These are phyloP conservation scores for Alternaria conjuncta DNA, from an alignment of 2,329 filamentous ascomycete genomes.

Conservation along the genomic window DNA sequence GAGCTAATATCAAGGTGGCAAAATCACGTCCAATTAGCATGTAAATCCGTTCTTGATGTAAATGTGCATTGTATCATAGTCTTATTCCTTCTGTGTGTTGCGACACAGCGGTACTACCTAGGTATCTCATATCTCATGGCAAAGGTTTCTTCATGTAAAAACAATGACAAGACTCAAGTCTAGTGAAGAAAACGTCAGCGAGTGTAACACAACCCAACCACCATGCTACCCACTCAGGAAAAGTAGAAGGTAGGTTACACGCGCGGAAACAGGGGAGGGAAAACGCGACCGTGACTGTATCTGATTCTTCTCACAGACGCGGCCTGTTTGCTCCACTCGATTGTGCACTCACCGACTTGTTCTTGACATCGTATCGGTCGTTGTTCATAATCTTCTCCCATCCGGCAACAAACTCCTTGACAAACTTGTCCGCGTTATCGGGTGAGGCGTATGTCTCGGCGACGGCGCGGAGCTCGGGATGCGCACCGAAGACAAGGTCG, in stretches of 20 bases:
- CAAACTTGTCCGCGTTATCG: constrained; percentile 69
- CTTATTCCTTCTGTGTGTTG: neutral
- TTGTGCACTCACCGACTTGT: constrained; percentile 40
- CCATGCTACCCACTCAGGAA: constrained; percentile 3
- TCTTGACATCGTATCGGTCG: constrained; percentile 68
- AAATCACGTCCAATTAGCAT: neutral
- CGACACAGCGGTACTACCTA: constrained; percentile 8
- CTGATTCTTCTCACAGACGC: constrained; percentile 22
- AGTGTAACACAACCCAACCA: constrained; percentile 13
- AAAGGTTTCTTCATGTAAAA: constrained; percentile 6
- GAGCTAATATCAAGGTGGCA: neutral
- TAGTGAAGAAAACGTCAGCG: constrained; percentile 13
- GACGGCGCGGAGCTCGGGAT: constrained; percentile 74
- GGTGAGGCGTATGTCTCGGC: constrained; percentile 71
- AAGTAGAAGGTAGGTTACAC: neutral
- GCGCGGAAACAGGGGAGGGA: neutral
- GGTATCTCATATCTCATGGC: constrained; percentile 6
- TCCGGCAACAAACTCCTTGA: constrained; percentile 72
- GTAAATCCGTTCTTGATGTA: neutral
- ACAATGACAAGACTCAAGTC: constrained; percentile 11
- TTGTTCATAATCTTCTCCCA: constrained; percentile 79
- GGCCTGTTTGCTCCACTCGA: constrained; percentile 32
- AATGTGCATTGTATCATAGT: neutral
- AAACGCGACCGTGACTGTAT: constrained; percentile 8
- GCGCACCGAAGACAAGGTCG: constrained; percentile 75